These are phyloP conservation scores for Apiospora phragmitis DNA, from an alignment of 2,329 filamentous ascomycete species.

Conservation along the genomic window DNA sequence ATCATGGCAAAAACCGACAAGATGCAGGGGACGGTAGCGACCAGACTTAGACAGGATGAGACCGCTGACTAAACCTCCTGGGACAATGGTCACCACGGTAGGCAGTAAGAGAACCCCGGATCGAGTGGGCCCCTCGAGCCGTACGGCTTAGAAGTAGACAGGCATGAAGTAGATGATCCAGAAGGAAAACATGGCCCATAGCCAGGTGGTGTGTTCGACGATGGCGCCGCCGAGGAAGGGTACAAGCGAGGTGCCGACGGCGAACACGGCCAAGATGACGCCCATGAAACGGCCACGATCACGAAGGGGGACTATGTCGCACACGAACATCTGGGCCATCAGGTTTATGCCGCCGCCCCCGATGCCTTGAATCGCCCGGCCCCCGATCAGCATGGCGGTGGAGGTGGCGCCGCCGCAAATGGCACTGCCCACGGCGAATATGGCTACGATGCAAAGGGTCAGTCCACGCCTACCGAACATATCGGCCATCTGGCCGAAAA, in stretches of 20 bases:
- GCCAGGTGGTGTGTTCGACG: slow-evolving; percentile 28
- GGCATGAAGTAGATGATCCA: slow-evolving; percentile 43
- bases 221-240: slow-evolving; percentile 12
- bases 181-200: slow-evolving; percentile 36
- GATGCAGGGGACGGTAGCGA: slow-evolving; percentile 26
- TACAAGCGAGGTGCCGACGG: neutral
- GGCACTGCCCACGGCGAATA: slow-evolving; percentile 11
- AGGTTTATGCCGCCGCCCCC: slow-evolving; percentile 11
- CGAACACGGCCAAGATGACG: neutral
- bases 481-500: slow-evolving; percentile 40
- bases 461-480: neutral
- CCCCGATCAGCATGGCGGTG: slow-evolving; percentile 6
- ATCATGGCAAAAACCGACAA: slow-evolving; percentile 29
- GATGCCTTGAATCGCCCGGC: slow-evolving; percentile 11
- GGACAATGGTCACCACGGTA: slow-evolving; percentile 18
- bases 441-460: neutral
- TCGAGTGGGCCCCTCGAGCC: slow-evolving; percentile 26
- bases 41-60: slow-evolving; percentile 29
- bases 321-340: slow-evolving; percentile 9
- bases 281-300: slow-evolving; percentile 8
- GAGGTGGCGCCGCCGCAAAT: slow-evolving; percentile 12
- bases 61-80: slow-evolving; percentile 20
- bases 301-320: slow-evolving; percentile 12
- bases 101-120: slow-evolving; percentile 33
- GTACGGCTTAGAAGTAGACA: slow-evolving; percentile 46